Conservation (phyloP, 176 grass and related monocot species). For the Saccharum spontaneum region DNA sequence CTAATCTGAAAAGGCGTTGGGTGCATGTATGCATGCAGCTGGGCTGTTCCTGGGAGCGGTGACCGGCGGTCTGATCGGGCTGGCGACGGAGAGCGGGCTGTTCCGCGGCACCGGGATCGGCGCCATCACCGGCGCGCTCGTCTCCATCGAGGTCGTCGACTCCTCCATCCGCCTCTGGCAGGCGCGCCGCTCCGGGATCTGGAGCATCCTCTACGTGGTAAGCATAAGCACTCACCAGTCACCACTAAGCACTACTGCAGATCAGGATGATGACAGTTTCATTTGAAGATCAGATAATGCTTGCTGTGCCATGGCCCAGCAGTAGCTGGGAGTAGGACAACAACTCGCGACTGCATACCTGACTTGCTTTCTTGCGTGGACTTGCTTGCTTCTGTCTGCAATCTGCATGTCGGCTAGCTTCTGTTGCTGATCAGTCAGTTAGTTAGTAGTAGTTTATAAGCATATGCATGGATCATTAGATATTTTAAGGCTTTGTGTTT, state of each 20-base stretch:
- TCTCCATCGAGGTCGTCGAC: conserved; percentile 93
- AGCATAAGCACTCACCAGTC: background rate
- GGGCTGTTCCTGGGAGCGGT: conserved; percentile 74
- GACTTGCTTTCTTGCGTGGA: conserved; percentile 16
- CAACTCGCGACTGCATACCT: conserved; percentile 33
- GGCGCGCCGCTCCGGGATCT: conserved; percentile 63
- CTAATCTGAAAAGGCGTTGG: background rate
- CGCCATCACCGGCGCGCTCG: conserved; percentile 79
- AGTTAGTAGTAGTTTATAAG: background rate
- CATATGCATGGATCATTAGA: background rate
- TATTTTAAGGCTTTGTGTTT: background rate
- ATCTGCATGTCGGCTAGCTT: background rate
- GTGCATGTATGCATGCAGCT: conserved; percentile 33
- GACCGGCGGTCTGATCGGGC: conserved; percentile 79
- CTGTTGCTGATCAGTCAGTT: background rate
- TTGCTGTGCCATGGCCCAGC: background rate
- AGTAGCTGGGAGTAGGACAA: conserved; percentile 36
- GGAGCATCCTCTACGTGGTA: conserved; percentile 90
- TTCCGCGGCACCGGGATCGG: conserved; percentile 86
- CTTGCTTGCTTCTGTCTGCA: conserved; percentile 3
- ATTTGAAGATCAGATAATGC: background rate
- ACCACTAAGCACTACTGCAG: background rate
- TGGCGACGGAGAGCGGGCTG: conserved; percentile 85
- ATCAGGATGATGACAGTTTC: background rate
- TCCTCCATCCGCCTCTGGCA: conserved; percentile 77